Evolutionary conservation across 805 yeast genomes (phyloP).

Genomic region (Starmerella sp.): DNA sequence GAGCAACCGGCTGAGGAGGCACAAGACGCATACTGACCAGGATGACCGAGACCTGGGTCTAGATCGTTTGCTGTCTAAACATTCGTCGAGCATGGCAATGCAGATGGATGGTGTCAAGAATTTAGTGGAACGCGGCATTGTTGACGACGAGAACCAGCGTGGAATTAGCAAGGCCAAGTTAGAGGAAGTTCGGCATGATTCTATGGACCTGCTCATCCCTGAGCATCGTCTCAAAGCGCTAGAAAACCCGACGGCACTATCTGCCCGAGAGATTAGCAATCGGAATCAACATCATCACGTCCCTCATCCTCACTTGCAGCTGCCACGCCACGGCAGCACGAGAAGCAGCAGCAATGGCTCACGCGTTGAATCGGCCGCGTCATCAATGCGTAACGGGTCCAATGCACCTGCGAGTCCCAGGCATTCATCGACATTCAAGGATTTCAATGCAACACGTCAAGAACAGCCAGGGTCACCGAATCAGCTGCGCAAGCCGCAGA

Average conservation of each 20-base stretch:
- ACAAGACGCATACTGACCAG: conserved; percentile 12
- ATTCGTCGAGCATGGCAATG: not conserved
- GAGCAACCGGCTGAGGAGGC: conserved; percentile 52
- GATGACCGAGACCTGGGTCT: conserved; percentile 14
- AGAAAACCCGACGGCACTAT: conserved; percentile 3
- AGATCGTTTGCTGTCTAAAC: conserved; percentile 15
- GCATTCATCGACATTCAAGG: not conserved
- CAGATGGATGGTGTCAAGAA: not conserved
- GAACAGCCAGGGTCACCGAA: not conserved
- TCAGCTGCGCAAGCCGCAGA: conserved; percentile 4
- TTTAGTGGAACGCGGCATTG: not conserved
- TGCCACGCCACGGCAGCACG: not conserved
- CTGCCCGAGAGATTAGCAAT: not conserved
- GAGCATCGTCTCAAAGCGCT: conserved; percentile 7
- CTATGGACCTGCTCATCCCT: not conserved
- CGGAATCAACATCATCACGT: not conserved
- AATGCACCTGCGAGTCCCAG: not conserved
- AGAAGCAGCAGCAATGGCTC: not conserved
- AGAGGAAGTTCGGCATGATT: not conserved
- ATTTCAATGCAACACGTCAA: not conserved
- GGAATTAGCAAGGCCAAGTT: not conserved
- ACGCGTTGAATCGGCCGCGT: not conserved
- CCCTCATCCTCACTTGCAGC: not conserved
- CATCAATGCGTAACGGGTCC: not conserved
- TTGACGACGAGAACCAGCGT: not conserved